A percentile compares a stretch with the other conserved stretches of the same genome.
These are phyloP conservation scores for Colletotrichum sp. DNA, from an alignment of 2,329 filamentous ascomycete genomes.

Conservation along the genomic window DNA sequence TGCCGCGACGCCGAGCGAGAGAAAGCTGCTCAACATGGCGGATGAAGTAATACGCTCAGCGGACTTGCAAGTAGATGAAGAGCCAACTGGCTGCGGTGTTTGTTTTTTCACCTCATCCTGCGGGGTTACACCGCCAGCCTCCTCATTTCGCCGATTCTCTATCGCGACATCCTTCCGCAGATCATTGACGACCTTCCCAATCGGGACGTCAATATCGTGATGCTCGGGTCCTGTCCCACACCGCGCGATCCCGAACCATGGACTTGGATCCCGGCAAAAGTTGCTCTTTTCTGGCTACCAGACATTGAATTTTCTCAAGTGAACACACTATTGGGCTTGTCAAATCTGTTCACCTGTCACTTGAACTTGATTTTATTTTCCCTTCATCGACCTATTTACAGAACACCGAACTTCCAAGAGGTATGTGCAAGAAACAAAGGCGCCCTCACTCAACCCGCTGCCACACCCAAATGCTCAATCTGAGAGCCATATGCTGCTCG, in stretches of 20 bases:
- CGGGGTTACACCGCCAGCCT: neutral
- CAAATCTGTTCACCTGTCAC: too few species aligned
- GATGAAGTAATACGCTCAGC: neutral
- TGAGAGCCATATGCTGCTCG: fast-evolving
- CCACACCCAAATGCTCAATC: fast-evolving
- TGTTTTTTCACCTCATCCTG: neutral
- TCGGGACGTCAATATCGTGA: neutral
- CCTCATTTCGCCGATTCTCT: neutral
- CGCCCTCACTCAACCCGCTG: neutral
- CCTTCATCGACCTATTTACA: neutral
- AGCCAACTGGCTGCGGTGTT: neutral
- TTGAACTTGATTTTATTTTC: neutral
- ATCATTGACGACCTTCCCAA: conserved; percentile 10
- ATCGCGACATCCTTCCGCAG: neutral
- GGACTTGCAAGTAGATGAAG: neutral
- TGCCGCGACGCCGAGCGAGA: neutral
- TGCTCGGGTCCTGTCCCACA: neutral
- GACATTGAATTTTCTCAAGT: neutral
- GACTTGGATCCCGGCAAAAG: neutral
- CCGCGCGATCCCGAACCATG: neutral
- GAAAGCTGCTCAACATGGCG: neutral
- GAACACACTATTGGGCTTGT: neutral
- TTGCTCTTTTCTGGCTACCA: neutral
- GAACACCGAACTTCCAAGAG: neutral
- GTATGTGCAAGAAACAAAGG: neutral